Base-by-base conservation (phyloP, 176 grass and related monocot species). In the Zoysia japonica region DNA sequence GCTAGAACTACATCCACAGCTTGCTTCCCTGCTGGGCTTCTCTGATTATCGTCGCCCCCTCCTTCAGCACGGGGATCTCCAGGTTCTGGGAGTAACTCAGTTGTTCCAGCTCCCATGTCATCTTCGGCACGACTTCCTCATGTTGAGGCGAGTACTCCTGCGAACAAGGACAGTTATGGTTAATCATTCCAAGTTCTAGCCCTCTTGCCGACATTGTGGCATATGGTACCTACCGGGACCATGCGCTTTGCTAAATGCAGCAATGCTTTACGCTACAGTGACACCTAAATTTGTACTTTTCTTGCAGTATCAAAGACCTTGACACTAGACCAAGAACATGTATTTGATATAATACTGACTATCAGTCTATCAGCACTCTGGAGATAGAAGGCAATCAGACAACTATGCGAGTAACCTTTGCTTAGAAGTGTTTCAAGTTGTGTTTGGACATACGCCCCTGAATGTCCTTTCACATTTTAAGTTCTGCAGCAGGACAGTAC, bases 71-170 rank as follows among this genome's bases (percentile, higher is more conserved):
- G 7, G 73, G 56, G 67, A 87, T 71, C 56, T 82, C 67, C 36
- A 65, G 42, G 73, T 77, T 82, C 66, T 57, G 65, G 70, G 47
- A 39, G 79, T 72, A 82, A 49, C 16, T 48, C 41, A 8, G 17
- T 43, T 78, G 42, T 78, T 65, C 85, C 72, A 67, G 71, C 59
- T 82, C 79, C 79, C 79, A 87, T 48, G 78, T 82, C 74, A 60
- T 47, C 72, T 83, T 87, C 7, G 85, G 52, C 13, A 47, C 74
- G 35, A 87, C 69, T 37, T 82, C 43, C 61, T 83, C 73, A 5
- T 87, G 85, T 9, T 63, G 74, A 17, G 80, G 80, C 17, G 61
- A 78, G 68, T 83, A 87, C 43, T 83, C 85, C 85, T 87, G 67
- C 15, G 28, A 67, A 40, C 28, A 20, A 35, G 1, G 11, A 20